Percentiles rank a stretch among this genome's conserved stretches.
Conservation (phyloP, 2,329 filamentous ascomycete species). For the Xylariales sp. region DNA sequence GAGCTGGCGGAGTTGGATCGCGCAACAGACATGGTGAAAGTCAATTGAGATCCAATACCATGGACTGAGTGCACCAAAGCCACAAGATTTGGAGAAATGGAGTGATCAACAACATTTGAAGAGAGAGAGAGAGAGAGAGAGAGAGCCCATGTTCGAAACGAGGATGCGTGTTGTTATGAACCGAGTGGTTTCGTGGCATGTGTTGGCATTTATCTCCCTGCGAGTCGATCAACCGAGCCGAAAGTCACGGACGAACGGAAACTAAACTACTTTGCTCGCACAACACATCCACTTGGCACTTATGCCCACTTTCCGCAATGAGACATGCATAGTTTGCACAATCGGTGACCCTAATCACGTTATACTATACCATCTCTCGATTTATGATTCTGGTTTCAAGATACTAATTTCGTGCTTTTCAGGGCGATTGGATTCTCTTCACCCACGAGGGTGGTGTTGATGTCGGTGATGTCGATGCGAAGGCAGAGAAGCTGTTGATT, state of each 20-base stretch:
- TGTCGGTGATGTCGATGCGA: slow-evolving; percentile 97
- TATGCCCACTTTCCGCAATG: slow-evolving; percentile 21
- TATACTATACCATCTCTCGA: slow-evolving; percentile 5
- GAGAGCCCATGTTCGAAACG: not conserved
- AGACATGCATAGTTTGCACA: slow-evolving; percentile 9
- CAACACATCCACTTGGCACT: slow-evolving; percentile 15
- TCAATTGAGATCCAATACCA: no score
- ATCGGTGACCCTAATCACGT: slow-evolving; percentile 4
- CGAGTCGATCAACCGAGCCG: slow-evolving; percentile 3
- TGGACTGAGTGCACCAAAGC: no score
- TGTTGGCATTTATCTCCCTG: slow-evolving; percentile 1
- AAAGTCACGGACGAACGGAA: slow-evolving; percentile 37
- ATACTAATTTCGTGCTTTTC: slow-evolving; percentile 18
- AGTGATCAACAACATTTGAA: not conserved
- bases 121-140: slow-evolving; percentile 2
- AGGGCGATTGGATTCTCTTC: slow-evolving; percentile 99
- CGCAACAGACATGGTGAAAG: no score
- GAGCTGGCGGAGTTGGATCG: no score
- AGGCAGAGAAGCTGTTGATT: slow-evolving; percentile 97
- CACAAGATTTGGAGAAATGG: not conserved
- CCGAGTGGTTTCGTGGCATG: slow-evolving; percentile 14
- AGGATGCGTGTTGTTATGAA: slow-evolving; percentile 13
- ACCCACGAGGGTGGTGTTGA: slow-evolving; percentile 99
- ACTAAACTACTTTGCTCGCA: slow-evolving; percentile 32
- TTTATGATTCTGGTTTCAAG: not conserved